phyloP scores from a whole-genome alignment of 2,329 filamentous ascomycete genomes.

The Aspergillus phoenicis region DNA sequence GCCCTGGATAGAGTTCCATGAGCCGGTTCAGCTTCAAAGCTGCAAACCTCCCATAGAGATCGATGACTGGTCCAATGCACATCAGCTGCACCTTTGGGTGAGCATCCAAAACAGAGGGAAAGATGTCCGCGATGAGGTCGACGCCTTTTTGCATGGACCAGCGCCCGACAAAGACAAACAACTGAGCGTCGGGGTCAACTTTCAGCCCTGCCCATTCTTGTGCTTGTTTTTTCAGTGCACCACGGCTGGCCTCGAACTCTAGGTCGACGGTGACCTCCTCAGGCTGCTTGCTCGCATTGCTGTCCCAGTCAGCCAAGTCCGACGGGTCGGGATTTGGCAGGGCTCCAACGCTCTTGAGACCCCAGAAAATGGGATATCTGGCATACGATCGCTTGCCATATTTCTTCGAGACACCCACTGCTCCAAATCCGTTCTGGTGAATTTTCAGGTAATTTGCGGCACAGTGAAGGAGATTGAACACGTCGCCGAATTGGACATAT shows the following conservation, averaged over 20 bases:
- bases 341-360: conserved; percentile 62
- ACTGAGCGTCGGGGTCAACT: conserved; percentile 61
- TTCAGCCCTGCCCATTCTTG: conserved; percentile 68
- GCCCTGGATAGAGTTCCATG: conserved; percentile 65
- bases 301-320: conserved; percentile 43
- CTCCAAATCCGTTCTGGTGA: conserved; percentile 68
- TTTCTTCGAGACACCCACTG: conserved; percentile 68
- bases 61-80: conserved; percentile 65
- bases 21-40: conserved; percentile 64
- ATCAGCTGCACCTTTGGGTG: conserved; percentile 63
- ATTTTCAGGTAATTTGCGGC: conserved; percentile 65
- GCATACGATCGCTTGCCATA: conserved; percentile 67
- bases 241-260: conserved; percentile 56
- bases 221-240: conserved; percentile 59
- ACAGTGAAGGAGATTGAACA: conserved; percentile 68
- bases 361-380: conserved; percentile 70
- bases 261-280: conserved; percentile 55
- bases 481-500: conserved; percentile 68
- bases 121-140: conserved; percentile 67
- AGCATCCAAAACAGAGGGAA: conserved; percentile 63
- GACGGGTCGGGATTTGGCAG: conserved; percentile 67
- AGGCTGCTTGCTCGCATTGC: conserved; percentile 60
- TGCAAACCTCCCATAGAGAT: conserved; percentile 68
- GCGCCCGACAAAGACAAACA: conserved; percentile 68
- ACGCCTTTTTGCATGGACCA: conserved; percentile 71